Percentiles rank a stretch among this genome's conserved stretches.
Conservation (phyloP, 1,139 yeast genomes). For the Sugiyamaella sp. region DNA sequence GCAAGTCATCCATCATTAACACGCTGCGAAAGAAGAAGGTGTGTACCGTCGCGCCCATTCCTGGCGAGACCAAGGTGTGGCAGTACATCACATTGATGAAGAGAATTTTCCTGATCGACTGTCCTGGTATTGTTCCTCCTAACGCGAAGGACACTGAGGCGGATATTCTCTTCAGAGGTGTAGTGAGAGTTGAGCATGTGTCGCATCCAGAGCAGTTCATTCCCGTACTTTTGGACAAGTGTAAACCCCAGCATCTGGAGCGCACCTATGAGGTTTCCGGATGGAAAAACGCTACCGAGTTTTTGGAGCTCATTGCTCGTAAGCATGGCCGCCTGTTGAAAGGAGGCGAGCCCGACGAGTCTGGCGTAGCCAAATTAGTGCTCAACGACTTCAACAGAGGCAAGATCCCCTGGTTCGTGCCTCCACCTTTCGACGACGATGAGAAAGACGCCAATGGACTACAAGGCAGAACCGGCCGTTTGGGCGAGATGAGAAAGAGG, state of each 20-base stretch:
- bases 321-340: slow-evolving; percentile 89
- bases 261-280: slow-evolving; percentile 95
- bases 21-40: slow-evolving; percentile 93
- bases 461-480: slow-evolving; percentile 32
- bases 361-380: slow-evolving; percentile 87
- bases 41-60: slow-evolving; percentile 96
- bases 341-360: slow-evolving; percentile 98
- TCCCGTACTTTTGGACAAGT: slow-evolving; percentile 81
- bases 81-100: slow-evolving; percentile 97
- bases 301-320: slow-evolving; percentile 86
- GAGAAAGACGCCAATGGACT: slow-evolving; percentile 25
- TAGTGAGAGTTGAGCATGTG: slow-evolving; percentile 96
- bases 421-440: slow-evolving; percentile 66
- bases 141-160: slow-evolving; percentile 85
- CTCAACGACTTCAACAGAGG: slow-evolving; percentile 96
- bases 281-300: slow-evolving; percentile 83
- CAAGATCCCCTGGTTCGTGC: slow-evolving; percentile 95
- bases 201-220: slow-evolving; percentile 94
- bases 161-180: slow-evolving; percentile 95
- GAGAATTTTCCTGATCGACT: slow-evolving; percentile 90
- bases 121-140: slow-evolving; percentile 99
- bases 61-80: slow-evolving; percentile 99
- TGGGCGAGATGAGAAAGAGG: slow-evolving; percentile 36
- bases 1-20: slow-evolving; percentile 93
- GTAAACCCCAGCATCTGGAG: slow-evolving; percentile 89